Conservation (phyloP, 148 eudicot species). For the Salicornia ramosissima region DNA sequence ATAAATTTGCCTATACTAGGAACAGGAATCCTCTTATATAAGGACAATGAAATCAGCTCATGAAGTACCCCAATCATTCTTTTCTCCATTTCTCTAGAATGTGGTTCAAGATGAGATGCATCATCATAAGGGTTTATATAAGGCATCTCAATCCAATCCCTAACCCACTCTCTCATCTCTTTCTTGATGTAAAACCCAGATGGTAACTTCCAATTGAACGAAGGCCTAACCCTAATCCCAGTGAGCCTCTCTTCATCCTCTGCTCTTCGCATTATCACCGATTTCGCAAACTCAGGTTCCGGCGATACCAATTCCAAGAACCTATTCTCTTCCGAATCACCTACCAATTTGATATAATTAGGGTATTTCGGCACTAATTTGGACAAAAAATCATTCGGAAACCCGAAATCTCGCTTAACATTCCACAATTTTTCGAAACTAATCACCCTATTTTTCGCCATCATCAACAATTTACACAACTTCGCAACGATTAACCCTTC, state of each 20-base stretch:
- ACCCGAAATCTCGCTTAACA: conserved; percentile 81
- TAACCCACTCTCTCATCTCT: conserved; percentile 90
- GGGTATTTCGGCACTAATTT: conserved; percentile 49
- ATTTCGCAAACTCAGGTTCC: conserved; percentile 52
- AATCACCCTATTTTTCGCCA: conserved; percentile 61
- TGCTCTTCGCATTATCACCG: conserved; percentile 54
- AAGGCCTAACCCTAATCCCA: conserved; percentile 67
- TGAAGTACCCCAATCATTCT: conserved; percentile 84
- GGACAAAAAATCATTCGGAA: conserved; percentile 62
- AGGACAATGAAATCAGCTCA: conserved; percentile 67
- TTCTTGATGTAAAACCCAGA: conserved; percentile 65
- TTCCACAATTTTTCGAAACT: conserved; percentile 56
- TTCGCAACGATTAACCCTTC: conserved; percentile 52
- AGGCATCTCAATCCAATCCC: conserved; percentile 93
- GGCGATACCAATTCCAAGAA: conserved; percentile 61
- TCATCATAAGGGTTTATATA: conserved; percentile 81
- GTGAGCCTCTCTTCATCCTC: conserved; percentile 59
- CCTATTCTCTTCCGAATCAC: conserved; percentile 34
- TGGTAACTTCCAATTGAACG: conserved; percentile 63
- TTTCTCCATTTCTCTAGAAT: conserved; percentile 85
- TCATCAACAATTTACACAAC: conserved; percentile 70
- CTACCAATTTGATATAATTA: conserved; percentile 52
- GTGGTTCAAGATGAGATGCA: conserved; percentile 44
- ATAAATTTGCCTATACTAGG: conserved; percentile 70
- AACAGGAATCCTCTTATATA: conserved; percentile 68